Evolutionary conservation across 345 rosid species (phyloP), one percentile per base, ranked within the genome.

Genomic region (Xanthoceras sorbifolium): DNA sequence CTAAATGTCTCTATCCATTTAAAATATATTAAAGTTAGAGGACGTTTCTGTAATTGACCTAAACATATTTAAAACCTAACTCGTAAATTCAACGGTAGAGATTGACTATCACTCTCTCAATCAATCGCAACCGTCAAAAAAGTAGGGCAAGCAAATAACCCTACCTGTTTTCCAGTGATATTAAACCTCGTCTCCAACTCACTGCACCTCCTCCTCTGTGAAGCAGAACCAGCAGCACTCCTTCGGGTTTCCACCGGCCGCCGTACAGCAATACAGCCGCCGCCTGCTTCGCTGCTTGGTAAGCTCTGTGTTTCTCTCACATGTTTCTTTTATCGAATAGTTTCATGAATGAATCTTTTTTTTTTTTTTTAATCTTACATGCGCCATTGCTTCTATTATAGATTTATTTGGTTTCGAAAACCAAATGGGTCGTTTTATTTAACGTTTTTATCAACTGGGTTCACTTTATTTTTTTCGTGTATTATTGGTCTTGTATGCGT

Each of bases 211-310:
- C 55, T 9, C 67, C 2, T 26, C 55, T 0, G 38, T 40, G 3
- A n/a, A 60, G 34, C 65, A 28, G 73, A 25, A 59, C 54, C 34
- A 38, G 76, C 76, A 38, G 76, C 55, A 9, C 17, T 31, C 9
- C n/a, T 12, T 36, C 12, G 74, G 28, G 48, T 54, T 69, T 22
- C 7, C 62, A 57, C 28, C 12, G 28, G 62, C 28, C 14, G 28
- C 23, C 26, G 61, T 22, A 8, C 26, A 22, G 7, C 61, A 11
- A 42, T 9, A 9, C 61, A 55, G n/a, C 61, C 26, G 25, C 28
- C 28, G 62, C 62, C 20, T 57, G 61, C 36, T 7, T 50, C 63
- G 12, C 61, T 62, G 50, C 74, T 69, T 0, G 28, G 79, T 61
- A 71, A 36, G 50, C 23, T 55, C 8, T 54, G 38, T 26, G 11